Conservation (phyloP, 495 filamentous ascomycete species). For the Podospora didyma region DNA sequence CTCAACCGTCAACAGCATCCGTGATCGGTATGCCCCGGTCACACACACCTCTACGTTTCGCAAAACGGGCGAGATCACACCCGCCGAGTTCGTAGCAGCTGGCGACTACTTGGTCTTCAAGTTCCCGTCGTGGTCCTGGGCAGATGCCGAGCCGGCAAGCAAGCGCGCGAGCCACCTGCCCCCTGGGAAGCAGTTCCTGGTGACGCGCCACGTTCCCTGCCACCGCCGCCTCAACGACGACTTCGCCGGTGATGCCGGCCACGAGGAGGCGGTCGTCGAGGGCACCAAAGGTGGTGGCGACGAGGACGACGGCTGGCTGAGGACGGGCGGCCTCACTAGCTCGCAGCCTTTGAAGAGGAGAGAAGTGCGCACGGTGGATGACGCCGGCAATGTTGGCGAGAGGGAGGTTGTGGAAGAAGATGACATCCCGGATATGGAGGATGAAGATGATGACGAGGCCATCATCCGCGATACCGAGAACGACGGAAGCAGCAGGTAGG, state of each 20-base stretch:
- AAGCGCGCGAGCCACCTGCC: conserved; percentile 82
- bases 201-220: conserved; percentile 91
- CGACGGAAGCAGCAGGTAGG: conserved; percentile 65
- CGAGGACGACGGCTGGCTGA: conserved; percentile 87
- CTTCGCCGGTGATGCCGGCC: conserved; percentile 81
- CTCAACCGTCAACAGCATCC: conserved; percentile 77
- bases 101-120: conserved; percentile 99
- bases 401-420: conserved; percentile 71
- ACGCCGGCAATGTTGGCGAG: conserved; percentile 72
- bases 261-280: conserved; percentile 77
- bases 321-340: conserved; percentile 72
- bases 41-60: conserved; percentile 91
- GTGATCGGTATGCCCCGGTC: conserved; percentile 85
- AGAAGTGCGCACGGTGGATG: conserved; percentile 84
- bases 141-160: conserved; percentile 70
- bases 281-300: conserved; percentile 52
- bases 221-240: conserved; percentile 86
- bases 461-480: conserved; percentile 78
- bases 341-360: conserved; percentile 67
- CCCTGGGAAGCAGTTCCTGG: conserved; percentile 87
- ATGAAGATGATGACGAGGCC: conserved; percentile 95
- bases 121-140: conserved; percentile 99
- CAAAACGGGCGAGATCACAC: conserved; percentile 88
- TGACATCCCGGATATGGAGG: conserved; percentile 97
- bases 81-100: conserved; percentile 92